phyloP scores from a whole-genome alignment of 768 basidiomycete species.

The Neoboletus brunneissimus region DNA sequence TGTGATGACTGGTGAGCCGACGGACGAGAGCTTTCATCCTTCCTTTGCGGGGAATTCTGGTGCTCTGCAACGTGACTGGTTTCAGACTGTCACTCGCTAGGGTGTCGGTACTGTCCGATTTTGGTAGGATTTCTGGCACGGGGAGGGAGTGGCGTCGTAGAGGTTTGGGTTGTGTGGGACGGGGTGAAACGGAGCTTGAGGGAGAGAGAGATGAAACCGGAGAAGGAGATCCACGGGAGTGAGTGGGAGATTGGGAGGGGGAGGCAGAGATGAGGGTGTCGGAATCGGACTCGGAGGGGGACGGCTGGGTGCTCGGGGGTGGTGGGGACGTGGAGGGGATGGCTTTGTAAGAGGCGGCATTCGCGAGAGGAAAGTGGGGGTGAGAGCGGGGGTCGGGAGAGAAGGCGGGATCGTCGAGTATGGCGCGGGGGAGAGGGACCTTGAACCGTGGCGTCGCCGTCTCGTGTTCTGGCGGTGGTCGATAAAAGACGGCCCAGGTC shows the following conservation, averaged over 20 bases:
- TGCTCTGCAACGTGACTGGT: not conserved
- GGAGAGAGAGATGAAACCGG: not conserved
- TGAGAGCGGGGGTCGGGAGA: constrained; percentile 52
- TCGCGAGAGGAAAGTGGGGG: constrained; percentile 36
- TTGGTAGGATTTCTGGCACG: not conserved
- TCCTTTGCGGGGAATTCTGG: constrained; percentile 11
- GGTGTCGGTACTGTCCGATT: not conserved
- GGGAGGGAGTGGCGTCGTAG: not conserved
- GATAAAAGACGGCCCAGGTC: not conserved
- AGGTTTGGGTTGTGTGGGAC: not conserved
- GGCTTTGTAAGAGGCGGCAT: constrained; percentile 15
- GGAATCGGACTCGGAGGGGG: not conserved
- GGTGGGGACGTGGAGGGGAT: constrained; percentile 19
- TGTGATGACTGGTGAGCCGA: constrained; percentile 24
- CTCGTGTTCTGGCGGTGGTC: not conserved
- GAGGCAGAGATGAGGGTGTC: not conserved
- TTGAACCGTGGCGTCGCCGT: not conserved
- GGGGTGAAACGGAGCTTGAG: not conserved
- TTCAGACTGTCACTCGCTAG: not conserved
- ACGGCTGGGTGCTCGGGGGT: not conserved
- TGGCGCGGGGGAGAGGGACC: constrained; percentile 7
- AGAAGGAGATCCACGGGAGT: not conserved
- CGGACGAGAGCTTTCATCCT: constrained; percentile 29
- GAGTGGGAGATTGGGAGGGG: not conserved
- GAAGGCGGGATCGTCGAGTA: constrained; percentile 57